Evolutionary conservation across 345 rosid species (phyloP).

Genomic region (Trapa incisa): DNA sequence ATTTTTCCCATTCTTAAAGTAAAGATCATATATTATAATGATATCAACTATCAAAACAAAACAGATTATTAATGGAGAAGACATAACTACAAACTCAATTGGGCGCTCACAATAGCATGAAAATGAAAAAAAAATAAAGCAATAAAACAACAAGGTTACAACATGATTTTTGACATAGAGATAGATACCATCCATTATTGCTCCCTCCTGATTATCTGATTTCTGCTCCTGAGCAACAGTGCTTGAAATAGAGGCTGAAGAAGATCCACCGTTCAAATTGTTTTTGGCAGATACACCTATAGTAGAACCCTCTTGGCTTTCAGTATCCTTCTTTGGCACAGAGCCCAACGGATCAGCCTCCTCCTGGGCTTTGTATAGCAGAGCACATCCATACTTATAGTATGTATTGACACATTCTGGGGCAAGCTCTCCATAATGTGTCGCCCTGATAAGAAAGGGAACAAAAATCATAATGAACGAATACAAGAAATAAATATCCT

Average conservation of each 20-base stretch:
- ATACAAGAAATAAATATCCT: background rate
- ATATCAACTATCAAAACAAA: background rate
- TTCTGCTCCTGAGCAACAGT: constrained; percentile 9
- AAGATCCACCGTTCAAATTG: constrained; percentile 32
- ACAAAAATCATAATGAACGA: background rate
- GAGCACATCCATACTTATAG: constrained; percentile 70
- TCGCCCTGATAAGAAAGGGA: constrained; percentile 29
- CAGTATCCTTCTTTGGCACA: constrained; percentile 57
- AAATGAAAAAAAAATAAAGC: background rate
- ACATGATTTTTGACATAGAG: background rate
- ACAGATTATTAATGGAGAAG: too few relatives aligned
- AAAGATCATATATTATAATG: background rate
- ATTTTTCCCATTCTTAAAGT: background rate
- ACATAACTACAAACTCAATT: too few relatives aligned
- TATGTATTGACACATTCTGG: constrained; percentile 55
- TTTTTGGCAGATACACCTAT: constrained; percentile 37
- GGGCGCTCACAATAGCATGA: background rate
- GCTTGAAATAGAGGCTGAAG: constrained; percentile 35
- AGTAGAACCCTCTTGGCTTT: constrained; percentile 23
- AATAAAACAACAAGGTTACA: background rate
- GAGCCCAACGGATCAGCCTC: constrained; percentile 80
- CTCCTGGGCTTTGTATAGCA: constrained; percentile 78
- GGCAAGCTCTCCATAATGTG: constrained; percentile 62
- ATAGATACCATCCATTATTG: constrained; percentile 23
- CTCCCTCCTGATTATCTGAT: constrained; percentile 19